Evolutionary conservation across 2,329 filamentous ascomycete genomes (phyloP).

Genomic region (Akanthomyces lecanii): DNA sequence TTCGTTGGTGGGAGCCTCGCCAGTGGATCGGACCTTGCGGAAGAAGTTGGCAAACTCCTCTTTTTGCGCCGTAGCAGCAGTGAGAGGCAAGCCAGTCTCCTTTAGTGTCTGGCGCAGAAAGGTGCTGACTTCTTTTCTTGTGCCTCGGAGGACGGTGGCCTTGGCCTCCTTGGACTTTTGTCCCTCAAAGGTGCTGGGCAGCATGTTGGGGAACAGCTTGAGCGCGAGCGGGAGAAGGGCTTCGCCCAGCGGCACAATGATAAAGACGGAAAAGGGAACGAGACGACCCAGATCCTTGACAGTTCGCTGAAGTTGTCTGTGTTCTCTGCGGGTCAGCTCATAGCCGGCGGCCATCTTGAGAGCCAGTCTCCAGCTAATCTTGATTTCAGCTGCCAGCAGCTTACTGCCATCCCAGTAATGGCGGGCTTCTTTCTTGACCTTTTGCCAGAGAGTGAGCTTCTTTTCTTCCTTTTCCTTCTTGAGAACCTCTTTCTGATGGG

Average conservation of each 20-base stretch:
- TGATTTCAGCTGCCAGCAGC: constrained; percentile 84
- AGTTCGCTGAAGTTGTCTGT: constrained; percentile 87
- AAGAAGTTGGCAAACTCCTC: constrained; percentile 97
- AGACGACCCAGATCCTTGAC: constrained; percentile 89
- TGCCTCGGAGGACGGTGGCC: constrained; percentile 73
- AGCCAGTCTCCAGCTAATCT: constrained; percentile 84
- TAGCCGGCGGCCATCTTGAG: constrained; percentile 98
- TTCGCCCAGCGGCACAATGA: constrained; percentile 95
- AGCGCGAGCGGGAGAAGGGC: constrained; percentile 85
- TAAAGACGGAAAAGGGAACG: constrained; percentile 93
- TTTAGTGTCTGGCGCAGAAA: constrained; percentile 86
- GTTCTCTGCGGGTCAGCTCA: constrained; percentile 88
- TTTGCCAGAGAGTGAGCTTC: constrained; percentile 85
- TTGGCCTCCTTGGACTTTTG: constrained; percentile 89
- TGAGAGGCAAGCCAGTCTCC: constrained; percentile 90
- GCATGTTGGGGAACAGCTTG: constrained; percentile 92
- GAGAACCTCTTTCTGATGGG: constrained; percentile 55
- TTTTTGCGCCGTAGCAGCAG: constrained; percentile 75
- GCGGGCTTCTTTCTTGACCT: constrained; percentile 86
- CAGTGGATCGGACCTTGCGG: constrained; percentile 88
- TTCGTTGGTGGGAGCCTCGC: constrained; percentile 78
- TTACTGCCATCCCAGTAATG: constrained; percentile 99
- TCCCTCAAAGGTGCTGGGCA: constrained; percentile 94
- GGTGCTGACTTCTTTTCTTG: constrained; percentile 86
- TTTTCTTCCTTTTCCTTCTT: constrained; percentile 65